Base-by-base conservation (phyloP, 2,329 filamentous ascomycete genomes). In the Hymenoscyphus infarciens region DNA sequence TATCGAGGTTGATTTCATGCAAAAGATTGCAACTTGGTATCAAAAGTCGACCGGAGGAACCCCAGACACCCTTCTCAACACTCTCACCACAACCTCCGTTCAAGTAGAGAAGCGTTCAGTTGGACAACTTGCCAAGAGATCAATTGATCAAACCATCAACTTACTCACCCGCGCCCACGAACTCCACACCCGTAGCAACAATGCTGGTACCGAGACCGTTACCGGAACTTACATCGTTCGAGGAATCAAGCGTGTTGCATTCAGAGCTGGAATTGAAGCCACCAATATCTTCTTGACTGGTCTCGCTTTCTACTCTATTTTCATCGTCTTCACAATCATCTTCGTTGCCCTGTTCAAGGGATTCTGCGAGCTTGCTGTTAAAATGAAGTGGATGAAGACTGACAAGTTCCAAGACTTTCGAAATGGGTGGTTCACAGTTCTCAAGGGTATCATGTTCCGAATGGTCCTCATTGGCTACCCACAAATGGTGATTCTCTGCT, bases 211-310 rank as follows among this genome's bases (percentile, higher is more conserved):
- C 69, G 79, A 83, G 64, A 79, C 80, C 16, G 77, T 76, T 25
- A 81, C 81, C 31, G 84, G 85, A 54, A 81, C 79, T 59, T 87
- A 82, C 66, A 72, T 86, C 61, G 88, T 97, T 39, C 87, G 84
- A 63, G 94, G 94, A 68, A 96, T 97, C 65, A 85, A 96, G 72
- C 88, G 94, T 76, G 92, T 96, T 54, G 92, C 91, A 33, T 97
- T 96, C 82, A 84, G 86, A 67, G 89, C 91, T 42, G 81, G 81
- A 63, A 97, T 98, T 66, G 94, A 98, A 77, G 82, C 86, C 2
- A 95, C 92, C 66, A 97, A 98, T 77, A 85, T 97, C 69, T 97
- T 97, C 81, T 83, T 97, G 80, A 97, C 94, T 1, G 91, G 92
- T 56, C 82, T 97, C 60, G 86, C 88, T 68, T 96, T 97, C 81